Base-by-base conservation (phyloP, 1,284 basidiomycete species). In the Pisolithus thermaeus region DNA sequence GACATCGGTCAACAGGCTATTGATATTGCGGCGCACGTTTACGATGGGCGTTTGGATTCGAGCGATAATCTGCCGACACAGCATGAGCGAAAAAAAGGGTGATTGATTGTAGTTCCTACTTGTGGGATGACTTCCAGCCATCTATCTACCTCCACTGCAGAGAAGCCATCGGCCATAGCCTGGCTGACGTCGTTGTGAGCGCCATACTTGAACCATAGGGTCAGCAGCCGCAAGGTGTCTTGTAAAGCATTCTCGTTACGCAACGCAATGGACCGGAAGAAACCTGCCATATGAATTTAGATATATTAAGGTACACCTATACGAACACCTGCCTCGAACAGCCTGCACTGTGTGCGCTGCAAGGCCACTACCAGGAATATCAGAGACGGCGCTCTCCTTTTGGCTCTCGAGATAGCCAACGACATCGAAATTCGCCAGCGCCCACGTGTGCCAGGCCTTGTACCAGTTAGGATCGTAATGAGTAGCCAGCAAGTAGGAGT, bases 391-490 rank as follows among this genome's bases (percentile, higher is more conserved):
- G 55, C 73, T 77, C 55, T 85, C 80, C 38, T 71, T 72, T 59
- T 87, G 81, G 47, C 72, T 78, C 65, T 96, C 92, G 56, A 93
- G 73, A 61, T 87, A 81, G n/a, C 80, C 79, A 53, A 99, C 88
- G 55, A 98, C 92, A 58, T 98, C 93, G 59, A 97, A 97, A 68
- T 98, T 98, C 11, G 94, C 90, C 53, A 99, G 73, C 6, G 97
- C 96, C 94, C 95, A 99, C 1, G 93, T 95, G 67, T 99, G 96
- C 96, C 96, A 98, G 16, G 96, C 97, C 70, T 98, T 97, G 72
- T 98, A 98, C 96, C 96, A 99, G 39, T 79, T 79, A 6, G 88
- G 82, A 67, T 99, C 97, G 56, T 93, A 92, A 64, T 92, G 88
- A 2, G 96, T 98, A 0, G 97, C 92, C 36, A 89, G 76, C 50